Conservation (phyloP, 2,329 filamentous ascomycete genomes). For the Aspergillus arachidicola region DNA sequence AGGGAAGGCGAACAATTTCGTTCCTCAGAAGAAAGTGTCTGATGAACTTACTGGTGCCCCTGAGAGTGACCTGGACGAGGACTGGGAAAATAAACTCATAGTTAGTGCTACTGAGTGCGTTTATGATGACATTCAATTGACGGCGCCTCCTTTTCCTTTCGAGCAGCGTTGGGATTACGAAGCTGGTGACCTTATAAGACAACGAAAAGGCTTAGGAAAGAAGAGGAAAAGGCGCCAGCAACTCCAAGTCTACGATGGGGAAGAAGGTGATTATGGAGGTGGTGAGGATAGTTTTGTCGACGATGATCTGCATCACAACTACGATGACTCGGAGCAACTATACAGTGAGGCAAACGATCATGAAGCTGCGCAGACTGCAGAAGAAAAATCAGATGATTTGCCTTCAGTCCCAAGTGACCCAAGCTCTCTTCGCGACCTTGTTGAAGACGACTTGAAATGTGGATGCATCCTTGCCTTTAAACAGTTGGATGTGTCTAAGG, state of each 20-base stretch:
- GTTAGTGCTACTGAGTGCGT: conserved; percentile 84
- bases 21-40: conserved; percentile 29
- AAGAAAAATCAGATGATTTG: conserved; percentile 51
- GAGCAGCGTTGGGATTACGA: conserved; percentile 85
- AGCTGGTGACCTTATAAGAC: conserved; percentile 56
- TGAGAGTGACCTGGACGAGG: conserved; percentile 56
- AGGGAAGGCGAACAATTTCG: conserved; percentile 50
- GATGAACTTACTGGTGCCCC: conserved; percentile 24
- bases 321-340: conserved; percentile 45
- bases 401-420: conserved; percentile 61
- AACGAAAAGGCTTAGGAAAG: conserved; percentile 38
- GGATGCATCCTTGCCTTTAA: conserved; percentile 51
- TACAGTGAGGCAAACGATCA: conserved; percentile 22
- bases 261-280: conserved; percentile 43
- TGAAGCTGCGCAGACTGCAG: conserved; percentile 18
- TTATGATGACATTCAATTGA: conserved; percentile 67
- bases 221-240: conserved; percentile 54
- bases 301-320: conserved; percentile 36
- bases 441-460: conserved; percentile 33
- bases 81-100: conserved; percentile 74
- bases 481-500: conserved; percentile 50
- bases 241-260: conserved; percentile 50
- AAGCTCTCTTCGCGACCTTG: conserved; percentile 57
- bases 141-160: conserved; percentile 85
- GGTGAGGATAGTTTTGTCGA: conserved; percentile 40